These are phyloP conservation scores for Termitomyces titanicus DNA, from an alignment of 768 basidiomycete genomes.

Conservation along the genomic window DNA sequence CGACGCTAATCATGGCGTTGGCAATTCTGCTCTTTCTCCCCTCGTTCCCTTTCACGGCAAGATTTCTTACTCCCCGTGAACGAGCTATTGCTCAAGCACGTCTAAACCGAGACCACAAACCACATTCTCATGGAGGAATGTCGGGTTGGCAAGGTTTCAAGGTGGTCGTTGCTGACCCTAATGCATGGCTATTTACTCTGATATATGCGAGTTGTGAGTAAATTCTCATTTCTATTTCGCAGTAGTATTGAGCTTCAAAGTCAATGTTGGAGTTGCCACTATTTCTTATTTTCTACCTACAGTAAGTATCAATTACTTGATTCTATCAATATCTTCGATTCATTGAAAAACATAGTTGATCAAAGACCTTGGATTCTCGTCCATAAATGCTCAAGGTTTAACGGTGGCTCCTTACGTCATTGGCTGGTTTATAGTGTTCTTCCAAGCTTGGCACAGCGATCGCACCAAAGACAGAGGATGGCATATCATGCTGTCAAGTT, in stretches of 20 bases:
- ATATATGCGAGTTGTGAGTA: slow-evolving; percentile 50
- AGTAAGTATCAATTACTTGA: slow-evolving; percentile 22
- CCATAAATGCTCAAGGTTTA: slow-evolving; percentile 54
- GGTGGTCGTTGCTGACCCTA: slow-evolving; percentile 43
- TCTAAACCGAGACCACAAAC: slow-evolving; percentile 51
- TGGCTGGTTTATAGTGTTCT: slow-evolving; percentile 53
- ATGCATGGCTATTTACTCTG: slow-evolving; percentile 50
- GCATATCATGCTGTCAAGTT: slow-evolving; percentile 49
- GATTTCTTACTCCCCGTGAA: slow-evolving; percentile 49
- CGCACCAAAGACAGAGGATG: slow-evolving; percentile 50
- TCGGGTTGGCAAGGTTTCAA: slow-evolving; percentile 54
- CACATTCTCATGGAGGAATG: slow-evolving; percentile 57
- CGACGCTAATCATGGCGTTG: slow-evolving; percentile 49
- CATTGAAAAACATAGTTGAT: slow-evolving; percentile 35
- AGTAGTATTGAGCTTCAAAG: slow-evolving; percentile 18
- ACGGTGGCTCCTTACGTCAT: slow-evolving; percentile 55
- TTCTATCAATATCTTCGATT: background rate
- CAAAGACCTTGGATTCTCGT: slow-evolving; percentile 50
- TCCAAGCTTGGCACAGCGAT: slow-evolving; percentile 55
- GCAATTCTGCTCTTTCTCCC: slow-evolving; percentile 48
- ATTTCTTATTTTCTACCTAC: slow-evolving; percentile 56
- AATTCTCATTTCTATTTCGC: background rate
- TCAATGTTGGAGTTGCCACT: slow-evolving; percentile 55
- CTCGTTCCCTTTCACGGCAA: slow-evolving; percentile 51
- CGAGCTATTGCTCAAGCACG: slow-evolving; percentile 56